Base-by-base conservation (phyloP, 129 eudicot genomes). In the Oenanthe sinensis region DNA sequence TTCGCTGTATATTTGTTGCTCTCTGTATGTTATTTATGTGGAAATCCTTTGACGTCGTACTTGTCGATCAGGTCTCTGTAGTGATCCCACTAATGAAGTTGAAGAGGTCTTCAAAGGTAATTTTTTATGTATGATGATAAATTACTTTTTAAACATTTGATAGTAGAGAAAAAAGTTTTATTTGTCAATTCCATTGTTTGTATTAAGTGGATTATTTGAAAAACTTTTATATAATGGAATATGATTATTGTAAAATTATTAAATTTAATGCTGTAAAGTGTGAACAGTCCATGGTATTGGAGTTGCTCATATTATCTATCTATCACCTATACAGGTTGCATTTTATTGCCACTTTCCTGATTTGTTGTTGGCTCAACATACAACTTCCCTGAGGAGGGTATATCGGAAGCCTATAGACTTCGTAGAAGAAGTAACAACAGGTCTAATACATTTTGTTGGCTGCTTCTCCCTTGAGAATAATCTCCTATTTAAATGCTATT, bases 281-380 rank as follows among this genome's bases (percentile, higher is more conserved):
- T 50, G 6, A 52, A 20, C 11, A 19, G 60, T 8, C n/a, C n/a
- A 52, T 20, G 62, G 62, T 52, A 52, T 7, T 52, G 26, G 26
- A 20, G 26, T 52, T 85, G 4, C 39, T 75, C 30, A 45, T n/a
- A 54, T 11, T 10, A 70, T 77, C 33, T 30, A 60, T 68, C 76
- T 30, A 60, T 68, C 76, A 74, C 71, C 37, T 28, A n/a, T 83
- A 47, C 83, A 93, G 99, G 96, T 95, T 79, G 88, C 92, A 52
- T 95, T 95, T 79, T 95, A 92, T 81, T 95, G 99, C 82, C 99
- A 95, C 92, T 92, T 95, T 86, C 89, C 99, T 47, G 98, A 93
- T 84, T 78, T 93, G 81, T 87, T 93, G 74, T 83, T 93, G 50
- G 97, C 99, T 48, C 90, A 95, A 82, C 94, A 88, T 83, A 95